Conservation (phyloP, 139 green algal species). For the Chlamydomonas sp. region DNA sequence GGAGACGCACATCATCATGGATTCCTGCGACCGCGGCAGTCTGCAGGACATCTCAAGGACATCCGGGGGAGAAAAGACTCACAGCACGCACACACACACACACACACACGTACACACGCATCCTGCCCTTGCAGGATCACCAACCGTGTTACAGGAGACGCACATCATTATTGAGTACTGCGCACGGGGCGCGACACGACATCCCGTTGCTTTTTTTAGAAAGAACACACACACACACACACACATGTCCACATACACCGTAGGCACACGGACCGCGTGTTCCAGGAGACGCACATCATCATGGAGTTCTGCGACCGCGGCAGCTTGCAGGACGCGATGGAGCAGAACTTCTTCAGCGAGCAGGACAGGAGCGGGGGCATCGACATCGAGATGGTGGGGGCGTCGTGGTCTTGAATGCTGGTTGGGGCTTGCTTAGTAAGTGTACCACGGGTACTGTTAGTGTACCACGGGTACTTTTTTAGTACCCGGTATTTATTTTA, state of each 20-base stretch:
- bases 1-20: constrained; percentile 57
- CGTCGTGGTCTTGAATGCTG: background rate
- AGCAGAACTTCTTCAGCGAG: constrained; percentile 29
- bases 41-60: constrained; percentile 29
- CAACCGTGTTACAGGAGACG: background rate
- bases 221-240: background rate
- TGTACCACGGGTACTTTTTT: no score
- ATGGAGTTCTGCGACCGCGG: constrained; percentile 60
- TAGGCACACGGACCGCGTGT: constrained; percentile 18
- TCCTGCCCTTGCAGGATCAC: background rate
- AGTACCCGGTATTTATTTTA: no score
- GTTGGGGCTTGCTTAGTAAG: background rate
- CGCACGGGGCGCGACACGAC: no score
- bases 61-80: background rate
- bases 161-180: background rate
- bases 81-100: background rate
- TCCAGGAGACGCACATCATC: constrained; percentile 55
- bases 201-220: background rate
- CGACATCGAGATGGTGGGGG: constrained; percentile 6
- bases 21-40: constrained; percentile 48
- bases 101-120: background rate
- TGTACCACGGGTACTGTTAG: background rate
- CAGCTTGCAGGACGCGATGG: constrained; percentile 45
- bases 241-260: constrained; percentile 9
- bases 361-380: background rate